Base-by-base conservation (phyloP, 176 grass and related monocot genomes). In the Alopecurus myosuroides region DNA sequence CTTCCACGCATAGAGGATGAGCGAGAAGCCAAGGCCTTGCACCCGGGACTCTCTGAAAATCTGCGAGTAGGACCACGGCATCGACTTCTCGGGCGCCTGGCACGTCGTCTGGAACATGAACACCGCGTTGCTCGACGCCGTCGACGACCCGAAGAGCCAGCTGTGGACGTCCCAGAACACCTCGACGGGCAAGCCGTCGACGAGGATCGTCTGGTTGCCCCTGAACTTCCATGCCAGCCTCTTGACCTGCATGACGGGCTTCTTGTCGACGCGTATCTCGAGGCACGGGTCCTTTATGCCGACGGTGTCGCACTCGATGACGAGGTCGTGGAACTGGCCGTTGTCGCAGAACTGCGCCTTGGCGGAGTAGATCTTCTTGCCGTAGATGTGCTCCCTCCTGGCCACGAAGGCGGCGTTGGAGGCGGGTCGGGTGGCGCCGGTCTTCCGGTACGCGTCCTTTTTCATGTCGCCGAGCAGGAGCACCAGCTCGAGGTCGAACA, bases 71-170 rank as follows among this genome's bases (percentile, higher is more conserved):
- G 86, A 91, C 89, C 89, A 86, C 14, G 89, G 77, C 80, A 88
- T 77, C 23, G 87, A 89, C 65, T 91, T 94, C 77, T 94, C 89
- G 37, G 89, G 83, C 31, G 84, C 41, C 11, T 91, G 92, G 84
- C 83, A 91, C 68, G 89, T 91, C 68, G 89, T 91, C 77, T 85
- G 86, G 55, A 94, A 94, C 86, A 94, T 94, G 92, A 91, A 94
- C 33, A 89, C 86, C 0, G 92, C 89, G 48, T 86, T 91, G 77
- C 89, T 88, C 1, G n/a, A n/a, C n/a, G n/a, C n/a, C n/a, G 74
- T 26, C 0, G 81, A 65, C 2, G 86, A 84, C 31, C 89, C 89
- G 58, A 94, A 91, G 41, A 94, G 86, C 92, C 92, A 94, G 41
- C 84, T 94, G 77, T 91, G 92, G 34, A 91, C 89, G 51, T 94